Conservation (phyloP, 805 yeast genomes). For the Starmerella cellae region DNA sequence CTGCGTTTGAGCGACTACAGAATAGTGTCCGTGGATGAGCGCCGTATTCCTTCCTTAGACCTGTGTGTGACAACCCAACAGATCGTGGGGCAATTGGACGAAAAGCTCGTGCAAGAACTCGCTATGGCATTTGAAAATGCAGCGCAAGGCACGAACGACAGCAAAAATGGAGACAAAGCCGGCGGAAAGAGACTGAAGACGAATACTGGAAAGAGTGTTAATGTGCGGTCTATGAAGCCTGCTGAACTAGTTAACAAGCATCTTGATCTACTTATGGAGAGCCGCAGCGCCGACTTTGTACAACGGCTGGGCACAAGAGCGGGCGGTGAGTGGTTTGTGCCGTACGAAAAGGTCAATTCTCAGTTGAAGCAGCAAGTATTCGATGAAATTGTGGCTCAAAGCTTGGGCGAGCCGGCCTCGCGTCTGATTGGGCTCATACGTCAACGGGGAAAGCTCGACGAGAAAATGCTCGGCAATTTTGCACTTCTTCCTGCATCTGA, state of each 20-base stretch:
- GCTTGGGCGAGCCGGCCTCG: conserved; percentile 40
- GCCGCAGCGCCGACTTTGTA: conserved; percentile 44
- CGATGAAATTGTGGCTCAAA: conserved; percentile 27
- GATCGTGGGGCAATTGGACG: conserved; percentile 10
- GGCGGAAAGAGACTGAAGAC: conserved; percentile 12
- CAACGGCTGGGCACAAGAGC: conserved; percentile 41
- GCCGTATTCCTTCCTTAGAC: conserved; percentile 24
- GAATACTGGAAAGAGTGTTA: conserved; percentile 24
- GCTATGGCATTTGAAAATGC: conserved; percentile 10
- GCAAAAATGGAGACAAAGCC: background rate
- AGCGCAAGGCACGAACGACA: background rate
- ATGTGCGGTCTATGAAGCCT: conserved; percentile 3
- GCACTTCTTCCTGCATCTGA: conserved; percentile 68
- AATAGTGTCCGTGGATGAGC: conserved; percentile 8
- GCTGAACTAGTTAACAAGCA: conserved; percentile 43
- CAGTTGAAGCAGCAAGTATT: conserved; percentile 25
- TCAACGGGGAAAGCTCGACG: conserved; percentile 60
- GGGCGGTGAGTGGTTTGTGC: conserved; percentile 33
- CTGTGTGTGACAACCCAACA: conserved; percentile 17
- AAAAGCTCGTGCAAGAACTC: conserved; percentile 6
- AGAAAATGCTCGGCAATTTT: conserved; percentile 60
- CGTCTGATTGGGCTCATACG: conserved; percentile 69
- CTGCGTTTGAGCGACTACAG: conserved; percentile 43
- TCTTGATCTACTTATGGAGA: conserved; percentile 47
- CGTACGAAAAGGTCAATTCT: conserved; percentile 24